Evolutionary conservation across 2,329 filamentous ascomycete genomes (phyloP).

Genomic region (Penicillium brasilianum): DNA sequence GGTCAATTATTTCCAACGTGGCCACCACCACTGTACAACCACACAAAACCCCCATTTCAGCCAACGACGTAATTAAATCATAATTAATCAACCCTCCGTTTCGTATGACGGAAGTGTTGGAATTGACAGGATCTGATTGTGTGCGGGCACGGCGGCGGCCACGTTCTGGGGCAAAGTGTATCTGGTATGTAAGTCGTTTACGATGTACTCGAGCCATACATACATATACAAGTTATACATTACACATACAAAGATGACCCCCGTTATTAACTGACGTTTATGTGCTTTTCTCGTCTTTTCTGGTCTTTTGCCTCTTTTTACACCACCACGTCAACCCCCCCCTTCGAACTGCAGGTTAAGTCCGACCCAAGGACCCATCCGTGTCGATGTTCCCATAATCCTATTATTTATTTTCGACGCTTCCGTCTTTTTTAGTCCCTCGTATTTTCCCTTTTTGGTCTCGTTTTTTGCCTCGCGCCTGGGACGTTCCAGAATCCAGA

Average conservation of each 20-base stretch:
- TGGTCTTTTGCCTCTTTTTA: conserved; percentile 21
- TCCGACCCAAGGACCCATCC: conserved; percentile 18
- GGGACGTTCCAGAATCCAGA: conserved; percentile 18
- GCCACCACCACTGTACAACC: conserved; percentile 3
- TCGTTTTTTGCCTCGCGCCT: conserved; percentile 20
- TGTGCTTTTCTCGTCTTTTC: neutral
- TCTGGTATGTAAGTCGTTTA: neutral
- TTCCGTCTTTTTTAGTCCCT: neutral
- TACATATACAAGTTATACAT: neutral
- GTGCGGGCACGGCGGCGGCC: neutral
- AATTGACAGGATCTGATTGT: neutral
- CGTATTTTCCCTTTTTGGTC: neutral
- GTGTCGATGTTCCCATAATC: conserved; percentile 17
- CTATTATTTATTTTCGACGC: neutral
- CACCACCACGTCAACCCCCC: conserved; percentile 19
- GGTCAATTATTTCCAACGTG: conserved; percentile 21
- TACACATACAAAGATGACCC: neutral
- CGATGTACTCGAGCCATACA: conserved; percentile 1
- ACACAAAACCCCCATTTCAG: neutral
- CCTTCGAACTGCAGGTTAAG: conserved; percentile 22
- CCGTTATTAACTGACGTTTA: conserved; percentile 15
- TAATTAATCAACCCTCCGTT: neutral
- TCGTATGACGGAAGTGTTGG: neutral
- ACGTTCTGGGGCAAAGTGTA: neutral
- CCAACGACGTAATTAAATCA: neutral